phyloP scores from a whole-genome alignment of 2,329 filamentous ascomycete genomes.

The Claviceps quebecensis region DNA sequence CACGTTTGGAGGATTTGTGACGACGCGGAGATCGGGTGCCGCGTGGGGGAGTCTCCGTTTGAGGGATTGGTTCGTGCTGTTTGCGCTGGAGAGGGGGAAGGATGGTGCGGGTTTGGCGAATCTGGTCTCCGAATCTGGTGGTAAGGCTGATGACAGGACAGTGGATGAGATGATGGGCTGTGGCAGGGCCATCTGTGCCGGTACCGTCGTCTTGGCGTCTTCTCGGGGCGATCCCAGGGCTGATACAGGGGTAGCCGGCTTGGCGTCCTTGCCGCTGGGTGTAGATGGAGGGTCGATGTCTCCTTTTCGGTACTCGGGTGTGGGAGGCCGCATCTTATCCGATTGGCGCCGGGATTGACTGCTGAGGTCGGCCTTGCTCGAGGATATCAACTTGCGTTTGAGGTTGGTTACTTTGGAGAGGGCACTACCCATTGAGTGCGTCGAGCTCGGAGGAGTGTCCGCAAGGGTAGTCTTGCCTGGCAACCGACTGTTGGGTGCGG shows the following conservation, averaged over 20 bases:
- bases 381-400: constrained; percentile 12
- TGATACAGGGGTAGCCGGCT: constrained; percentile 31
- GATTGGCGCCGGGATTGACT: background rate
- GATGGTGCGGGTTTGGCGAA: background rate
- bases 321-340: constrained; percentile 27
- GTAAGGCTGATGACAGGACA: background rate
- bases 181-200: constrained; percentile 5
- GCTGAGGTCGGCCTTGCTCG: background rate
- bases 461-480: constrained; percentile 8
- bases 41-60: constrained; percentile 15
- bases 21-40: constrained; percentile 11
- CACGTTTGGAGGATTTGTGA: constrained; percentile 11
- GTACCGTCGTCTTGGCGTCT: constrained; percentile 1
- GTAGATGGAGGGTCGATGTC: constrained; percentile 23
- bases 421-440: constrained; percentile 18
- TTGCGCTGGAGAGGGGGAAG: too few species aligned
- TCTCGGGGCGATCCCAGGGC: constrained; percentile 25
- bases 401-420: constrained; percentile 19
- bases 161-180: constrained; percentile 3
- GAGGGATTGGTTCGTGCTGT: constrained; percentile 9
- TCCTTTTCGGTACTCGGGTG: constrained; percentile 33
- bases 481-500: constrained; percentile 16
- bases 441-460: constrained; percentile 1
- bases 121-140: background rate
- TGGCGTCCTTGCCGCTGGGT: constrained; percentile 21